Conservation (phyloP, 2,329 filamentous ascomycete genomes). For the Pseudohalonectria lignicola region DNA sequence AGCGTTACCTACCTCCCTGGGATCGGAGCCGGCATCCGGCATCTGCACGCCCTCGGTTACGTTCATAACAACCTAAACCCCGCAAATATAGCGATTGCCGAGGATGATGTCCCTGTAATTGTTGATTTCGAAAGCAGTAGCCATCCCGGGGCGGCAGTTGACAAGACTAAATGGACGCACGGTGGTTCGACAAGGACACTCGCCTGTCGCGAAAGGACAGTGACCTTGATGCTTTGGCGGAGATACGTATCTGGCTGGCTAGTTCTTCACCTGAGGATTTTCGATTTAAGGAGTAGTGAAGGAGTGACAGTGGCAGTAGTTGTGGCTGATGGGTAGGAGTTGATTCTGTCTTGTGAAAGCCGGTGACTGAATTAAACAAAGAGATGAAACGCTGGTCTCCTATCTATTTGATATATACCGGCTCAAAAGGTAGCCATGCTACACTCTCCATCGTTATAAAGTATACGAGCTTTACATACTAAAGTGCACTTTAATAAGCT, state of each 20-base stretch:
- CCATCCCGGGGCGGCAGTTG: neutral
- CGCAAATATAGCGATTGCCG: neutral
- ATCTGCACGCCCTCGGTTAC: neutral
- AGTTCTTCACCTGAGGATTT: neutral
- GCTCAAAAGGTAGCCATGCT: too few species aligned
- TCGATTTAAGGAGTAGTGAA: too few species aligned
- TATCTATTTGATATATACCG: too few species aligned
- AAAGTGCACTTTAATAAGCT: too few species aligned
- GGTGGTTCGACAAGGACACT: neutral
- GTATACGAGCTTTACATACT: too few species aligned
- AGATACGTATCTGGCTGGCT: neutral
- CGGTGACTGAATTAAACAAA: too few species aligned
- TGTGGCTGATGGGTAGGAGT: too few species aligned
- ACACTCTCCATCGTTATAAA: too few species aligned
- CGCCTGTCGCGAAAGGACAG: neutral
- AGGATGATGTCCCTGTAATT: neutral
- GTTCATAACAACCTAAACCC: neutral
- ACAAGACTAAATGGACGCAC: neutral
- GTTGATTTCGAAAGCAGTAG: neutral
- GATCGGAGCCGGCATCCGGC: neutral
- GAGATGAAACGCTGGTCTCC: too few species aligned
- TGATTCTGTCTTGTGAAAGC: too few species aligned
- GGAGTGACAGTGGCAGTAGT: too few species aligned
- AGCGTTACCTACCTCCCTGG: neutral
- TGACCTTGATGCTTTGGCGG: neutral